Conservation (phyloP, 352 stramenopile genomes). For the Globisporangium polare region DNA sequence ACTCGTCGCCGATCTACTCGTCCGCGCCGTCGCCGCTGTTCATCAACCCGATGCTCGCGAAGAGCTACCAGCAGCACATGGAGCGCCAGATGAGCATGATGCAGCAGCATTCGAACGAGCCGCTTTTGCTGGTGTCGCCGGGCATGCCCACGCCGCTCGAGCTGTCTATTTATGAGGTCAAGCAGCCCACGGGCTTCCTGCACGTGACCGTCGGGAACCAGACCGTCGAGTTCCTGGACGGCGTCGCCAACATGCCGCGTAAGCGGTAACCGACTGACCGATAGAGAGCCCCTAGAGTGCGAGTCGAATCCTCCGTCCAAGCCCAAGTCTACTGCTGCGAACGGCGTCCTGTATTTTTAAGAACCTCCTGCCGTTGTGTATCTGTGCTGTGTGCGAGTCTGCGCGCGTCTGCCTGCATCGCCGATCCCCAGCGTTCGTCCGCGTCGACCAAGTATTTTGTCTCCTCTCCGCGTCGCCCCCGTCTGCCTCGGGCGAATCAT, state of each 20-base stretch:
- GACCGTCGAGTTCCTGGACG: conserved; percentile 79
- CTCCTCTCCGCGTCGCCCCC: conserved; percentile 2
- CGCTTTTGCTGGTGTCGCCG: conserved; percentile 56
- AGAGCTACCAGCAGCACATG: conserved; percentile 55
- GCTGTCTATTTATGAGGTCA: conserved; percentile 83
- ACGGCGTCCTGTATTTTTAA: conserved; percentile 9
- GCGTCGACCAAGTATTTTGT: conserved; percentile 8
- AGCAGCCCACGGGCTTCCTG: conserved; percentile 75
- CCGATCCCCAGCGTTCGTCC: background rate
- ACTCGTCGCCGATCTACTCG: conserved; percentile 17
- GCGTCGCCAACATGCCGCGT: conserved; percentile 78
- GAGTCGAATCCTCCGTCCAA: background rate
- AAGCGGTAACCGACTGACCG: conserved; percentile 46
- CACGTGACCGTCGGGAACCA: conserved; percentile 80
- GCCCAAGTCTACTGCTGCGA: background rate
- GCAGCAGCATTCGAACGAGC: conserved; percentile 29
- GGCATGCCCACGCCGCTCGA: conserved; percentile 69
- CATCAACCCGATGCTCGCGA: conserved; percentile 59
- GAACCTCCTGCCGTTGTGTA: background rate
- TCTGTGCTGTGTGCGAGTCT: background rate
- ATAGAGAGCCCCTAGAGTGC: conserved; percentile 1
- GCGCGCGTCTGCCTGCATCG: background rate
- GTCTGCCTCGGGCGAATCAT: background rate
- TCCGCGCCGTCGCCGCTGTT: conserved; percentile 32
- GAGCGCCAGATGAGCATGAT: conserved; percentile 31